These are phyloP conservation scores for Sugiyamaella qingdaonensis DNA, from an alignment of 805 yeast genomes.

Conservation along the genomic window DNA sequence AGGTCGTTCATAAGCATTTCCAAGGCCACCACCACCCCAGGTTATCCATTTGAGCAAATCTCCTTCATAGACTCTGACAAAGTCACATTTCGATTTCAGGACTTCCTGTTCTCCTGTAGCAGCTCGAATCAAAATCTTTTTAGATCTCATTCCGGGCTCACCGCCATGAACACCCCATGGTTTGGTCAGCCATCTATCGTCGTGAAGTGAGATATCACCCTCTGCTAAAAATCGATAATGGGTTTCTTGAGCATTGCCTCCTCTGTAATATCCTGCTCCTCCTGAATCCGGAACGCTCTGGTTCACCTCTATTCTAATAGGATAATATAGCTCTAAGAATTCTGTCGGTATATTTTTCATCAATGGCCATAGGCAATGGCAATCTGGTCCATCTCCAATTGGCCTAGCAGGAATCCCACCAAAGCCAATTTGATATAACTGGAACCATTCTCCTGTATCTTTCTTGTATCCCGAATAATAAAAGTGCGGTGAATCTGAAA, in stretches of 20 bases:
- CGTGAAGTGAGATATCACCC: not conserved
- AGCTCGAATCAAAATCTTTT: not conserved
- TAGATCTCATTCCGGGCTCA: not conserved
- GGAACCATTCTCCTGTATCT: not conserved
- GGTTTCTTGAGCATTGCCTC: not conserved
- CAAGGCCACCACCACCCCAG: not conserved
- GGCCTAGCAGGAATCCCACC: not conserved
- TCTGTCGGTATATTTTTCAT: not conserved
- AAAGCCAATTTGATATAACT: not conserved
- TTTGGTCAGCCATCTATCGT: not conserved
- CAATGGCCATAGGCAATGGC: not conserved
- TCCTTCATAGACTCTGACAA: not conserved
- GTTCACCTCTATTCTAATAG: not conserved
- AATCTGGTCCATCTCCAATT: not conserved
- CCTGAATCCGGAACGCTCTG: not conserved
- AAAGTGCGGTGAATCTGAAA: not conserved
- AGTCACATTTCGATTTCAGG: not conserved
- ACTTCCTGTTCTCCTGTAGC: not conserved
- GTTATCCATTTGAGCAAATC: not conserved
- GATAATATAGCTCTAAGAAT: not conserved
- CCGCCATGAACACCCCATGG: not conserved
- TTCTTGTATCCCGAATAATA: not conserved
- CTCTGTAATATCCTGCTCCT: not conserved
- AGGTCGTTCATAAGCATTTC: not conserved
- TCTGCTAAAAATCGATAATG: not conserved